Conservation (phyloP, 768 basidiomycete species). For the Boletus rex-veris region DNA sequence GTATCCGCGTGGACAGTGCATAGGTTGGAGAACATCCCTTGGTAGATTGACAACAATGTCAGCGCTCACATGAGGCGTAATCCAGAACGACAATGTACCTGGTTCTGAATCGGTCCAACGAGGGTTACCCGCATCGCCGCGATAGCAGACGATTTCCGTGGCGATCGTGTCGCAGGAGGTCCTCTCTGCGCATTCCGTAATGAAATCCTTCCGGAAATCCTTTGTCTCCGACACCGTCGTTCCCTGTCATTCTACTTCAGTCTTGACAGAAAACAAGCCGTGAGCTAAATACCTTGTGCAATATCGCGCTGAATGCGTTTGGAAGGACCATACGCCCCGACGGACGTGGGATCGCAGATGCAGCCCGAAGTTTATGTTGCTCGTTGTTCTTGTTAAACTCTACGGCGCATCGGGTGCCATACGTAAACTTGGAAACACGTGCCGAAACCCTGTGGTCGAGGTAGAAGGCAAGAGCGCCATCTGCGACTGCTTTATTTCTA, state of each 20-base stretch:
- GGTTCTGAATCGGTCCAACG: slow-evolving; percentile 33
- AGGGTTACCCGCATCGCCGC: slow-evolving; percentile 21
- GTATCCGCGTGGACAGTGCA: slow-evolving; percentile 26
- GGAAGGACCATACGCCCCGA: slow-evolving; percentile 33
- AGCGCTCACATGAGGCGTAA: background rate
- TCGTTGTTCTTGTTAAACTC: slow-evolving; percentile 29
- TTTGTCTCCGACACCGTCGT: slow-evolving; percentile 28
- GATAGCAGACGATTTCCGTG: slow-evolving; percentile 31
- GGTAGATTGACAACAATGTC: background rate
- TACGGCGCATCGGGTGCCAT: slow-evolving; percentile 34
- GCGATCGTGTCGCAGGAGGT: slow-evolving; percentile 27
- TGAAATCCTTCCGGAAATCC: slow-evolving; percentile 33
- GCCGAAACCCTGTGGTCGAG: slow-evolving; percentile 40
- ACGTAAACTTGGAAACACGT: slow-evolving; percentile 38
- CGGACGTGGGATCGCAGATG: slow-evolving; percentile 28
- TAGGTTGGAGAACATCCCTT: slow-evolving; percentile 28
- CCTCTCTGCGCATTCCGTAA: slow-evolving; percentile 28
- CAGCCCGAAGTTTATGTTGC: slow-evolving; percentile 29
- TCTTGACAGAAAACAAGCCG: background rate
- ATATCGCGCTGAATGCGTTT: slow-evolving; percentile 31
- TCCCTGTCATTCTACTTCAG: slow-evolving; percentile 18
- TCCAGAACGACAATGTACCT: slow-evolving; percentile 6
- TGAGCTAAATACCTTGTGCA: slow-evolving; percentile 20
- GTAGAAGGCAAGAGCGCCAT: slow-evolving; percentile 43
- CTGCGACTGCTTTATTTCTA: slow-evolving; percentile 47